phyloP scores from a whole-genome alignment of 208 protist genomes.

The Trypanosoma lewisi region DNA sequence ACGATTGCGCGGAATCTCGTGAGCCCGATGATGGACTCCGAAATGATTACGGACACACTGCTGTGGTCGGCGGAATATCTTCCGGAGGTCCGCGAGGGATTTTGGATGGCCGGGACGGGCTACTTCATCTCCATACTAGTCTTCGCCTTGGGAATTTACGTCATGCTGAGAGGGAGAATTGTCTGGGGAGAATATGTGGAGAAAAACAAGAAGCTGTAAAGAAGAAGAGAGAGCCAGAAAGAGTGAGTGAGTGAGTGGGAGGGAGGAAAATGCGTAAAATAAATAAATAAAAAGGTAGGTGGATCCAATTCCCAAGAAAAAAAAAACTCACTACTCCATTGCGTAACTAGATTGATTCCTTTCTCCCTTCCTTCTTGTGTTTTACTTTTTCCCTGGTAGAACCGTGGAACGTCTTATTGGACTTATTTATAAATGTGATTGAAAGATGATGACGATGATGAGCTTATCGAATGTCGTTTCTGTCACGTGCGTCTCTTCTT shows the following conservation, averaged over 20 bases:
- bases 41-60: slow-evolving; percentile 12
- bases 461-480: too few species aligned
- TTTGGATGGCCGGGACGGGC: slow-evolving; percentile 51
- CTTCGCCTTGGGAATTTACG: slow-evolving; percentile 56
- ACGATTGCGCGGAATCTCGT: slow-evolving; percentile 7
- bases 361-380: too few species aligned
- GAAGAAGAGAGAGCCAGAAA: slow-evolving; percentile 8
- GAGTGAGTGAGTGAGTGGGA: too few species aligned
- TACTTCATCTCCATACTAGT: slow-evolving; percentile 71
- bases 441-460: too few species aligned
- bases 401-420: too few species aligned
- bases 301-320: too few species aligned
- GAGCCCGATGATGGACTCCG: slow-evolving; percentile 1
- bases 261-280: slow-evolving; percentile 1
- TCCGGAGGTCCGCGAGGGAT: slow-evolving; percentile 10
- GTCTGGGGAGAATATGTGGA: slow-evolving; percentile 33
- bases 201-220: not conserved
- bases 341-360: too few species aligned
- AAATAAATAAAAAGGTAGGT: too few species aligned
- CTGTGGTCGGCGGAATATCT: not conserved
- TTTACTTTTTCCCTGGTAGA: too few species aligned
- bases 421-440: too few species aligned
- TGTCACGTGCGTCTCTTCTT: too few species aligned
- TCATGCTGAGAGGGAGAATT: slow-evolving; percentile 55
- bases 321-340: too few species aligned